Conservation (phyloP, 352 stramenopile species). For the Stephanocyclus meneghinianus region DNA sequence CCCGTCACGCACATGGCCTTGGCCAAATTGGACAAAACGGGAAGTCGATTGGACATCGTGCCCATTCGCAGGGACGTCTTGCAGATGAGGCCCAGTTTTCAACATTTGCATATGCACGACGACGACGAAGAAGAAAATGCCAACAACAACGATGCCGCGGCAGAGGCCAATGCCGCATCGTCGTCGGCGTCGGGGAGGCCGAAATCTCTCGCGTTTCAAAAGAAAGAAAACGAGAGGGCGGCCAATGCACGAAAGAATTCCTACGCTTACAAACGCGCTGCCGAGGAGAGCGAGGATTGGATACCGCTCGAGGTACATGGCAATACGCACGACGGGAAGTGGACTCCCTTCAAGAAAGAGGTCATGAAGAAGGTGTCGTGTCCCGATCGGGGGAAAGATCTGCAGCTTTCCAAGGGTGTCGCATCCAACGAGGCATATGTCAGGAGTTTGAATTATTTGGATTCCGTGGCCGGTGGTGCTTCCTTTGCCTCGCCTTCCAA, state of each 20-base stretch:
- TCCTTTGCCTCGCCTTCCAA: constrained; percentile 6
- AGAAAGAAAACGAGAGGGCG: constrained; percentile 71
- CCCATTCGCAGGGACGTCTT: constrained; percentile 54
- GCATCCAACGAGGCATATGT: constrained; percentile 48
- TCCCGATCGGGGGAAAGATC: constrained; percentile 10
- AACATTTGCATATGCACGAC: constrained; percentile 62
- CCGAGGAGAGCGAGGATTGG: constrained; percentile 77
- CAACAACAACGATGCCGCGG: constrained; percentile 31
- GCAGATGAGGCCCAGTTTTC: constrained; percentile 79
- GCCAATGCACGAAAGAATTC: constrained; percentile 54
- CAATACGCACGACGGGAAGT: constrained; percentile 8
- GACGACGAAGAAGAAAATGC: constrained; percentile 20
- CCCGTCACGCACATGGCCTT: constrained; percentile 75
- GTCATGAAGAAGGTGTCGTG: constrained; percentile 20
- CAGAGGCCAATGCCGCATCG: not conserved
- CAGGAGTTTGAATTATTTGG: constrained; percentile 75
- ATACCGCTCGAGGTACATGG: constrained; percentile 59
- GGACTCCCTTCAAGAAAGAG: constrained; percentile 26
- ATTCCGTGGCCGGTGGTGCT: constrained; percentile 10
- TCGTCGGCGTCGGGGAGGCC: not conserved
- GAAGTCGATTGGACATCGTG: constrained; percentile 58
- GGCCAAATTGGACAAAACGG: constrained; percentile 54
- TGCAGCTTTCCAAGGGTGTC: constrained; percentile 11
- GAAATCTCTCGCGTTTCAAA: constrained; percentile 67
- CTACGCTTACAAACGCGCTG: constrained; percentile 71